phyloP scores from a whole-genome alignment of 164 flowering plant species.

The Malania oleifera region DNA sequence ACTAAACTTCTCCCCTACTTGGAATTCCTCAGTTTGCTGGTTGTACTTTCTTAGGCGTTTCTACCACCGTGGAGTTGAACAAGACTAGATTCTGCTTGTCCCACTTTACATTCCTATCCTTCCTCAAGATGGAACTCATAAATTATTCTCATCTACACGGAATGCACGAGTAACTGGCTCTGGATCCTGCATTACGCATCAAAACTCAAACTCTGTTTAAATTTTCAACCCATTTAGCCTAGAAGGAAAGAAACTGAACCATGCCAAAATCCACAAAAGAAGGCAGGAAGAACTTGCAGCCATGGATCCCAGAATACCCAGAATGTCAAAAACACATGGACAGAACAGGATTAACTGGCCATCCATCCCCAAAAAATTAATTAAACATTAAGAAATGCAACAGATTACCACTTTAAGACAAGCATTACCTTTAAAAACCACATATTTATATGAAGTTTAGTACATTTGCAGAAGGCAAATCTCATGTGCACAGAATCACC shows the following conservation, averaged over 20 bases:
- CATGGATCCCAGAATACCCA: neutral
- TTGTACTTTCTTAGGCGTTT: conserved; percentile 27
- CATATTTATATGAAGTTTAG: neutral
- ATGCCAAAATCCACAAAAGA: neutral
- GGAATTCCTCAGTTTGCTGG: conserved; percentile 41
- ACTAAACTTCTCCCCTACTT: conserved; percentile 42
- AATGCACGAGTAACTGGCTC: conserved; percentile 4
- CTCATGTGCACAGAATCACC: neutral
- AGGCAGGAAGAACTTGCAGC: neutral
- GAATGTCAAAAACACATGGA: neutral
- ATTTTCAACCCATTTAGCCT: neutral
- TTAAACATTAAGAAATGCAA: neutral
- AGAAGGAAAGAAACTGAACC: neutral
- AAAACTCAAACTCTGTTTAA: neutral
- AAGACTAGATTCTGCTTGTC: conserved; percentile 48
- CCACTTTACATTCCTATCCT: conserved; percentile 60
- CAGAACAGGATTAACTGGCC: neutral
- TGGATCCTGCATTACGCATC: conserved; percentile 14
- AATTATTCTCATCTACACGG: conserved; percentile 16
- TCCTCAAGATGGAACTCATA: conserved; percentile 21
- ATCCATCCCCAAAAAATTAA: neutral
- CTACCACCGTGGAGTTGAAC: conserved; percentile 29
- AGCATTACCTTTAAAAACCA: conserved; percentile 14
- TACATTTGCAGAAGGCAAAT: neutral
- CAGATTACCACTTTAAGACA: conserved; percentile 1